These are phyloP conservation scores for Neurospora sp. DNA, from an alignment of 495 filamentous ascomycete species.

Conservation along the genomic window DNA sequence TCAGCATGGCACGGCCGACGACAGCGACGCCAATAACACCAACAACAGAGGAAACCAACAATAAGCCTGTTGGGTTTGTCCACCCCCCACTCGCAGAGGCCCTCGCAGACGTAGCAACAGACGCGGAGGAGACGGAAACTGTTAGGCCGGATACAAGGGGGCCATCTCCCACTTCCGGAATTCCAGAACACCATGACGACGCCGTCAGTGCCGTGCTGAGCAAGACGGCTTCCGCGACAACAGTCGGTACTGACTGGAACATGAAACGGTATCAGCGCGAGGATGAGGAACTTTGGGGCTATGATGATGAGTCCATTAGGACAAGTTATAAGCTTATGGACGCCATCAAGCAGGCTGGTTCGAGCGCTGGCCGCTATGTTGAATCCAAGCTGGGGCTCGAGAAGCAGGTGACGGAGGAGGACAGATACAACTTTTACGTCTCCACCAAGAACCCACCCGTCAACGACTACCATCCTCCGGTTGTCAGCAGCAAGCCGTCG, in stretches of 20 bases:
- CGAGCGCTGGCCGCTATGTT: slow-evolving; percentile 36
- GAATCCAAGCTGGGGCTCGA: slow-evolving; percentile 34
- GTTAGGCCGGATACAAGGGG: background rate
- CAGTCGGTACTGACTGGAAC: slow-evolving; percentile 52
- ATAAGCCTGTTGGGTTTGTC: background rate
- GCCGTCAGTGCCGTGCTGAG: slow-evolving; percentile 16
- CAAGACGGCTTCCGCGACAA: slow-evolving; percentile 20
- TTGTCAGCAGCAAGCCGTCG: slow-evolving; percentile 62
- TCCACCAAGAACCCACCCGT: slow-evolving; percentile 64
- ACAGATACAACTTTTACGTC: slow-evolving; percentile 47
- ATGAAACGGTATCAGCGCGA: slow-evolving; percentile 68
- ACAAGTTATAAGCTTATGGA: slow-evolving; percentile 38
- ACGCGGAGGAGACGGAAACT: background rate
- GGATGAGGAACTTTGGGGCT: slow-evolving; percentile 75
- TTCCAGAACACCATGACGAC: slow-evolving; percentile 18
- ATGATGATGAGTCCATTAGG: slow-evolving; percentile 20
- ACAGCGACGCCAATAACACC: background rate
- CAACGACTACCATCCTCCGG: slow-evolving; percentile 78
- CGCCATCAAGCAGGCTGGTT: slow-evolving; percentile 41
- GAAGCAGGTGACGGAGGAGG: slow-evolving; percentile 31
- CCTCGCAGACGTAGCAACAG: background rate
- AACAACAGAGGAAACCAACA: background rate
- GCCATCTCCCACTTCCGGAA: slow-evolving; percentile 7
- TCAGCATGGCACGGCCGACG: slow-evolving; percentile 17
- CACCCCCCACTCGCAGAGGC: background rate